Evolutionary conservation across 2,329 filamentous ascomycete genomes (phyloP).

Genomic region (Clarireedia homoeocarpa): DNA sequence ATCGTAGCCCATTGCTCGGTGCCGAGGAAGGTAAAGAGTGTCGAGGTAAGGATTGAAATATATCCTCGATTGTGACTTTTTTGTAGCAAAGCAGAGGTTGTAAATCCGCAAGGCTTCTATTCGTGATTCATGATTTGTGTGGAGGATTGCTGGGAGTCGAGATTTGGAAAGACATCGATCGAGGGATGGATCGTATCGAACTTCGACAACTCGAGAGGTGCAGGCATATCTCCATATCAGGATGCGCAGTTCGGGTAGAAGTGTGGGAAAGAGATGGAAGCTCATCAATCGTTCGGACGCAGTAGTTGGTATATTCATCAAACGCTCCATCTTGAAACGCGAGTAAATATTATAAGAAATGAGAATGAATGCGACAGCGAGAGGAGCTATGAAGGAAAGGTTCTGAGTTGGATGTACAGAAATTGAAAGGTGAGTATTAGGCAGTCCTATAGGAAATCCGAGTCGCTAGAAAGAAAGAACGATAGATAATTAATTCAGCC

Average conservation of each 20-base stretch:
- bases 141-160: conserved; percentile 34
- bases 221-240: conserved; percentile 25
- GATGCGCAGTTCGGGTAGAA: conserved; percentile 25
- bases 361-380: too few species aligned
- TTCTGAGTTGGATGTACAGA: background rate
- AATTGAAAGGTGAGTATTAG: background rate
- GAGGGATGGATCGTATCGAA: conserved; percentile 29
- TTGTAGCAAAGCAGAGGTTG: conserved; percentile 31
- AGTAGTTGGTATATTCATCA: background rate
- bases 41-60: conserved; percentile 27
- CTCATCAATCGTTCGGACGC: background rate
- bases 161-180: conserved; percentile 31
- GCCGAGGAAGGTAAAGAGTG: conserved; percentile 28
- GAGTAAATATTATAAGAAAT: background rate
- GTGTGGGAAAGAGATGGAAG: conserved; percentile 22
- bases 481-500: background rate
- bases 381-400: background rate
- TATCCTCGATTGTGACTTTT: conserved; percentile 19
- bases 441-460: background rate
- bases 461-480: background rate
- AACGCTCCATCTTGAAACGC: background rate
- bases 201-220: conserved; percentile 18
- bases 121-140: conserved; percentile 36
- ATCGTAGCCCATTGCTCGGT: conserved; percentile 30
- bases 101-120: conserved; percentile 34